phyloP scores from a whole-genome alignment of 352 stramenopile species.

The Lagenidium sp. region DNA sequence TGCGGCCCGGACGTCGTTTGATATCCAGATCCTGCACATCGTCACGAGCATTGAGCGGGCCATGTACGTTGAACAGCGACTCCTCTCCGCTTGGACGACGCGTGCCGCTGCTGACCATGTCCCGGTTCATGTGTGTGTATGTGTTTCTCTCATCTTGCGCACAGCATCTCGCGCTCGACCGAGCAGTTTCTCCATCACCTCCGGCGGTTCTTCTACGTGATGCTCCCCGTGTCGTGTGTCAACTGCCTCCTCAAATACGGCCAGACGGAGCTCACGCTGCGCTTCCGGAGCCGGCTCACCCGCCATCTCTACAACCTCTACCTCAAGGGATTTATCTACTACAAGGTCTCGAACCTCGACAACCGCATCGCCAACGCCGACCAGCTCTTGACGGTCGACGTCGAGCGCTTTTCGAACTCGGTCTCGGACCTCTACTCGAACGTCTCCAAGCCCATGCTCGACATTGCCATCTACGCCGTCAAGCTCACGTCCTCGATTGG shows the following conservation, averaged over 20 bases:
- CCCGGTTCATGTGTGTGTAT: no score
- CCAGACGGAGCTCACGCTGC: slow-evolving; percentile 69
- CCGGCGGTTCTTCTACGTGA: slow-evolving; percentile 65
- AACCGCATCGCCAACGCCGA: slow-evolving; percentile 84
- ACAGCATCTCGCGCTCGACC: slow-evolving; percentile 57
- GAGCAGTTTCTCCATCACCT: slow-evolving; percentile 55
- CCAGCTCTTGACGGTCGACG: slow-evolving; percentile 80
- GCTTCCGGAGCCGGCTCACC: slow-evolving; percentile 78
- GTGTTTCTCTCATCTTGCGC: neutral
- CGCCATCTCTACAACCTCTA: slow-evolving; percentile 79
- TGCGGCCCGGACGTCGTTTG: slow-evolving; percentile 61
- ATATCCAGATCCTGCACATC: slow-evolving; percentile 69
- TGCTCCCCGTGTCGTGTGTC: slow-evolving; percentile 71
- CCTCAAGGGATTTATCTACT: slow-evolving; percentile 85
- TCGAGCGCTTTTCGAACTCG: slow-evolving; percentile 76
- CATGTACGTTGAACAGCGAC: slow-evolving; percentile 41
- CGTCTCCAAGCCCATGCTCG: slow-evolving; percentile 78
- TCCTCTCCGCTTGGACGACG: neutral
- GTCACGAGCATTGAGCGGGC: slow-evolving; percentile 67
- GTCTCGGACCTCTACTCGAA: slow-evolving; percentile 86
- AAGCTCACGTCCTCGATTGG: slow-evolving; percentile 68
- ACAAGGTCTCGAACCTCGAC: slow-evolving; percentile 88
- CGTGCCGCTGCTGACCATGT: no score
- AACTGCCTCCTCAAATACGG: slow-evolving; percentile 80
- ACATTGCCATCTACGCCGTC: slow-evolving; percentile 72